These are phyloP conservation scores for Septoria petroselini DNA, from an alignment of 2,329 filamentous ascomycete genomes.

Conservation along the genomic window DNA sequence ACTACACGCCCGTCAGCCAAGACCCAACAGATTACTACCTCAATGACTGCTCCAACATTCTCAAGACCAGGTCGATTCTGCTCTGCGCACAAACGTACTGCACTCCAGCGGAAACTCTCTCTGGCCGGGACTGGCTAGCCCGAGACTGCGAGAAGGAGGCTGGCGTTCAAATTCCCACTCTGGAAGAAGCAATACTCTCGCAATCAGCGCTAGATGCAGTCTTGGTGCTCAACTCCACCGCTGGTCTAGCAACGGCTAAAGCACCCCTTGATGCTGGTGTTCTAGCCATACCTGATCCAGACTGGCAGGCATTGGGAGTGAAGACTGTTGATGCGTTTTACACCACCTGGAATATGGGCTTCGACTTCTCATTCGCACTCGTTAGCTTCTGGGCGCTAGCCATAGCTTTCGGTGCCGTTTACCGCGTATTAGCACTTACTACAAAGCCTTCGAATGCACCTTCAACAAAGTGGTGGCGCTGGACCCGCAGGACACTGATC, in stretches of 20 bases:
- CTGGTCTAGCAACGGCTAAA: constrained; percentile 16
- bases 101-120: constrained; percentile 7
- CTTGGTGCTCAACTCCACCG: constrained; percentile 15
- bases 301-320: constrained; percentile 8
- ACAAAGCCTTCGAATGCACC: constrained; percentile 18
- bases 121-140: constrained; percentile 9
- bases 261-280: constrained; percentile 2
- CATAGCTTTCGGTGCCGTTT: constrained; percentile 37
- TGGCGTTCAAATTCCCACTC: constrained; percentile 11
- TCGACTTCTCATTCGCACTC: constrained; percentile 21
- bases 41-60: constrained; percentile 17
- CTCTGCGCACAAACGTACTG: constrained; percentile 24
- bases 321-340: constrained; percentile 17
- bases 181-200: constrained; percentile 12
- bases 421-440: constrained; percentile 33
- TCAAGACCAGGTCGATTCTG: constrained; percentile 17
- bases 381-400: constrained; percentile 44
- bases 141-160: constrained; percentile 11
- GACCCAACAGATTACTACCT: constrained; percentile 11
- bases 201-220: constrained; percentile 10
- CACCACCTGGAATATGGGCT: constrained; percentile 14
- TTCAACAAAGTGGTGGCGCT: constrained; percentile 23
- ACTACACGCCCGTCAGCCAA: constrained; percentile 12
- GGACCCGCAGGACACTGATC: constrained; percentile 42
- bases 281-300: constrained; percentile 19